Evolutionary conservation across 306 rosid species (phyloP), one percentile per base, ranked within the genome.

Genomic region (Luffa aegyptiaca): DNA sequence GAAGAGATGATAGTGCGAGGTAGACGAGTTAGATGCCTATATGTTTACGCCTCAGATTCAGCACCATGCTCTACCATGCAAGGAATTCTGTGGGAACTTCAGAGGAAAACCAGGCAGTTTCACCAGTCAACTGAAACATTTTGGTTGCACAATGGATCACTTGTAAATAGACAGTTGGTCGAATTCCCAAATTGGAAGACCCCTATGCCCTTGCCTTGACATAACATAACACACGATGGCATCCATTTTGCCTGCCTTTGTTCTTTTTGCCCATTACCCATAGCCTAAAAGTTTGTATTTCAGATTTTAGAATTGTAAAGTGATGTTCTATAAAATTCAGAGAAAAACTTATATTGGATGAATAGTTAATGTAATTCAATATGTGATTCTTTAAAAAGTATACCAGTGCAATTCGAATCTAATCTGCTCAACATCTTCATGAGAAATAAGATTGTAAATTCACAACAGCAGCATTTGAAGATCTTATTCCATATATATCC

Each of bases 71-170:
- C 98, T 5, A 97, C 98, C 82, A 87, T 91, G 96, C 91, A 84
- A 56, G 99, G 91, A 71, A 89, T 93, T 74, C 76, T 93, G 88
- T 91, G 97, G 99, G 99, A 96, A 73, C 96, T 96, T 75, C 96
- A 93, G 85, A 91, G 98, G 85, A 96, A 96, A 89, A 89, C 89
- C 5, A 88, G 98, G 87, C 86, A 84, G 65, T 96, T 96, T 87
- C 97, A 96, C 82, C 97, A 93, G 53, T 96, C 99, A 61, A 86
- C 88, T 31, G 98, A 91, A 89, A 93, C 98, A 61, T 96, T 96
- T 81, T 96, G 99, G 99, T 80, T 96, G 85, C 98, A 91, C 77
- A 89, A 96, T 62, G 94, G 90, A 71, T 88, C 99, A 21, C 35
- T 87, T 79, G 90, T 93, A 78, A 89, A 93, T 85, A 88, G 94